Conservation (phyloP, 2,329 filamentous ascomycete species). For the Fusarium sp. region DNA sequence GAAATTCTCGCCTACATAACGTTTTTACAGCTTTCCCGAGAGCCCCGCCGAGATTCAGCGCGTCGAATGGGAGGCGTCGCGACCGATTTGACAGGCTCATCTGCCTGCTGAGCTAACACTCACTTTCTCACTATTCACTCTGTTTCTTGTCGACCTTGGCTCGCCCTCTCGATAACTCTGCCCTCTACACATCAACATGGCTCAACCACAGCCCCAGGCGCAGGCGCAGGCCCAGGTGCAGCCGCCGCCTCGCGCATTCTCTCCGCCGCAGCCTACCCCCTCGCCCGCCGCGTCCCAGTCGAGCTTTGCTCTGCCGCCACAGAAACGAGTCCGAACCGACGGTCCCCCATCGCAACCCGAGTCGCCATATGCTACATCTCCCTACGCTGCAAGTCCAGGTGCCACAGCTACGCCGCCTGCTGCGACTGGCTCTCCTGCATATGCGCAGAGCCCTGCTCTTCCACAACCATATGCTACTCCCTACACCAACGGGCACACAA, state of each 20-base stretch:
- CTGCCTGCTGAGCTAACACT: constrained; percentile 57
- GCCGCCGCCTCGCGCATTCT: constrained; percentile 66
- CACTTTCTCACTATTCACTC: constrained; percentile 33
- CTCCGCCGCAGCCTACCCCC: constrained; percentile 69
- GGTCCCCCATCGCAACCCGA: constrained; percentile 74
- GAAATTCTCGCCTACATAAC: constrained; percentile 9
- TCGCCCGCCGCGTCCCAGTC: constrained; percentile 69
- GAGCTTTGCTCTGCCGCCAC: constrained; percentile 70
- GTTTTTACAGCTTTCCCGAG: constrained; percentile 27
- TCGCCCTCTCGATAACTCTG: constrained; percentile 10
- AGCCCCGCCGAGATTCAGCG: constrained; percentile 39
- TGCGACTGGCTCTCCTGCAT: constrained; percentile 52
- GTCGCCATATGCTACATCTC: constrained; percentile 68
- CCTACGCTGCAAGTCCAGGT: constrained; percentile 61
- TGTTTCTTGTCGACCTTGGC: constrained; percentile 17
- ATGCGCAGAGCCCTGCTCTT: constrained; percentile 49
- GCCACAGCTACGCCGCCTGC: constrained; percentile 55
- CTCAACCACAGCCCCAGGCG: constrained; percentile 66
- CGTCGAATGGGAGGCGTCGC: constrained; percentile 61
- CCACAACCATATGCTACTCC: constrained; percentile 51
- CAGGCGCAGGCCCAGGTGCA: constrained; percentile 58
- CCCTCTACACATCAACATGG: constrained; percentile 56
- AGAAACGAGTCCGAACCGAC: constrained; percentile 71
- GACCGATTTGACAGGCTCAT: constrained; percentile 61
- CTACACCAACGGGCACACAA: constrained; percentile 54